These are phyloP conservation scores for Liquidambar formosana DNA, from an alignment of 164 flowering plant species.

Conservation along the genomic window DNA sequence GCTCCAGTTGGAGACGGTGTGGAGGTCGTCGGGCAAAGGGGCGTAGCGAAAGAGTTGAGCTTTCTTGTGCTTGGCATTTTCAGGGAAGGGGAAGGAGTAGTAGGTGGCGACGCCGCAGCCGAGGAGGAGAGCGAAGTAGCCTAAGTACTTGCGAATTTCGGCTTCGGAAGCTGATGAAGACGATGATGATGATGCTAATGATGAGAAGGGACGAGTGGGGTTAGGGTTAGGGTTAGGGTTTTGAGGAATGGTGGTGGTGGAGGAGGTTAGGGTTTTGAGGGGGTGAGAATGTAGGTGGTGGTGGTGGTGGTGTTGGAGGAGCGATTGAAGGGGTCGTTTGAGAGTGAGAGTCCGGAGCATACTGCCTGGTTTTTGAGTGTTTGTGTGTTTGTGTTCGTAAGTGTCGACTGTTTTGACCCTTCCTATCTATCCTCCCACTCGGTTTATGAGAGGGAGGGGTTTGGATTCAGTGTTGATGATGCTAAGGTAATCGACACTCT, in stretches of 20 bases:
- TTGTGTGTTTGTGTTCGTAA: conserved; percentile 28
- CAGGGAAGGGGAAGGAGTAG: conserved; percentile 94
- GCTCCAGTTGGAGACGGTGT: conserved; percentile 96
- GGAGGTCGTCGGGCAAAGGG: conserved; percentile 92
- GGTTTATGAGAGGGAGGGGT: too few relatives aligned
- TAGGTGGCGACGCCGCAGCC: conserved; percentile 89
- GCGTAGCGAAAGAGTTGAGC: conserved; percentile 90
- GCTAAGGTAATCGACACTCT: too few relatives aligned
- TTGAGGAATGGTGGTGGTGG: conserved; percentile 12
- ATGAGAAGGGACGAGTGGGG: conserved; percentile 60
- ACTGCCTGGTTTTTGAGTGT: neutral
- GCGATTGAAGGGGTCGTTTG: conserved; percentile 36
- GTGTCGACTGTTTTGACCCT: too few relatives aligned
- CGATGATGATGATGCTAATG: conserved; percentile 26
- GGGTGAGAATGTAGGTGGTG: conserved; percentile 8
- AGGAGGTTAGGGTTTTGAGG: conserved; percentile 33
- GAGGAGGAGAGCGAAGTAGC: conserved; percentile 71
- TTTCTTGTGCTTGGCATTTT: conserved; percentile 84
- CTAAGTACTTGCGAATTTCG: conserved; percentile 82
- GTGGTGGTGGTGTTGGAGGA: conserved; percentile 36
- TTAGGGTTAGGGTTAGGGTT: conserved; percentile 24
- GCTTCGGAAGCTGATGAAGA: conserved; percentile 64
- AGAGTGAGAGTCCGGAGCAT: conserved; percentile 48
- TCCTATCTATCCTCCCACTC: too few relatives aligned
- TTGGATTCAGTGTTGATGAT: too few relatives aligned